Evolutionary conservation across 306 rosid genomes (phyloP).

Genomic region (Sindora glabra): DNA sequence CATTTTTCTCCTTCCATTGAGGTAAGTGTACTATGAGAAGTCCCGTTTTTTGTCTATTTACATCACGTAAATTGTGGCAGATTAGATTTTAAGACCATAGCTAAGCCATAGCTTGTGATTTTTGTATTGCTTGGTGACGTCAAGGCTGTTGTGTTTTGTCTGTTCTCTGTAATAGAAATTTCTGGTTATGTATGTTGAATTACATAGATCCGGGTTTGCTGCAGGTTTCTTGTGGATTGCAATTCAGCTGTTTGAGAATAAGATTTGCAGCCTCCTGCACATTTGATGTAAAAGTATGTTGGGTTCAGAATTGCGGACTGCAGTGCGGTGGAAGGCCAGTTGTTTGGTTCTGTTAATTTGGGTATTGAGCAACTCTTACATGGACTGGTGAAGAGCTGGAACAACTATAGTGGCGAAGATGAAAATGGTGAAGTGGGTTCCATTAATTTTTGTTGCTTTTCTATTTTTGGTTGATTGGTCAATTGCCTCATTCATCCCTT

Average conservation of each 20-base stretch:
- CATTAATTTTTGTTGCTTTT: neutral
- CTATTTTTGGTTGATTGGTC: neutral
- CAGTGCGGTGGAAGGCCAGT: neutral
- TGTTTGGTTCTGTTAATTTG: neutral
- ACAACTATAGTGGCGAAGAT: constrained; percentile 5
- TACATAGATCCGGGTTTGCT: constrained; percentile 30
- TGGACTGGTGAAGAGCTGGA: constrained; percentile 12
- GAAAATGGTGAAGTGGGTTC: too few species aligned
- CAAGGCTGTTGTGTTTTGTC: constrained; percentile 5
- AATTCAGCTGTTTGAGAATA: constrained; percentile 10
- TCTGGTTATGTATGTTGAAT: constrained; percentile 14
- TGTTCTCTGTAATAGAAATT: constrained; percentile 9
- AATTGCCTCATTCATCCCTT: neutral
- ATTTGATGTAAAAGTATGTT: too few species aligned
- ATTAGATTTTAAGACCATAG: neutral
- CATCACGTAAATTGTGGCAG: neutral
- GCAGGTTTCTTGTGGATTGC: constrained; percentile 20
- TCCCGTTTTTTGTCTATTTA: neutral
- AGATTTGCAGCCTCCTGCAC: constrained; percentile 20
- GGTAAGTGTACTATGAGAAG: constrained; percentile 11
- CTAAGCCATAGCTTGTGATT: neutral
- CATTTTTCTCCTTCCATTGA: constrained; percentile 4
- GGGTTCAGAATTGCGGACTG: constrained; percentile 14
- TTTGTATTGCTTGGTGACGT: constrained; percentile 10
- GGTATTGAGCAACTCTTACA: neutral